phyloP scores from a whole-genome alignment of 495 filamentous ascomycete species.

The Pyrenula aspistea region DNA sequence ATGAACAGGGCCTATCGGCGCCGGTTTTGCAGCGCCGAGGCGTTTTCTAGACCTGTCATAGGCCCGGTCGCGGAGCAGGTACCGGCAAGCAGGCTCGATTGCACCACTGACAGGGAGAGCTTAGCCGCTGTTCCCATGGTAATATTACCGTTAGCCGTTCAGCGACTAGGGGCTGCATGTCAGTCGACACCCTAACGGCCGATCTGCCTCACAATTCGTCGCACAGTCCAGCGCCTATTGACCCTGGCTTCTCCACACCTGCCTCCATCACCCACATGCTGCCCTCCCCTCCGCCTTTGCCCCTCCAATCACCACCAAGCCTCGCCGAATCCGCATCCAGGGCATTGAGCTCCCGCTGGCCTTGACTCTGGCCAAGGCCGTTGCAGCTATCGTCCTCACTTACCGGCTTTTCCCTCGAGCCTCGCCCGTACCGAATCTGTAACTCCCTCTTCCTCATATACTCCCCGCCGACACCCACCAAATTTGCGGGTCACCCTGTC shows the following conservation, averaged over 20 bases:
- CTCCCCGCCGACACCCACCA: not conserved
- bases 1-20: not conserved
- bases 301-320: not conserved
- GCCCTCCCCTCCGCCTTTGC: not conserved
- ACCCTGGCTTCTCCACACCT: not conserved
- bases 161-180: not conserved
- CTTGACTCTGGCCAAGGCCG: not conserved
- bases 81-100: too few relatives aligned
- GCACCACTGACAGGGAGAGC: not conserved
- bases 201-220: not conserved
- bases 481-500: not conserved
- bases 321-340: not conserved
- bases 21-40: not conserved
- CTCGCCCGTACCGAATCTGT: not conserved
- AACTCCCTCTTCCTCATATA: not conserved
- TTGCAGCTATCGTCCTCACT: not conserved
- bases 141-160: conserved; percentile 1
- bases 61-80: too few relatives aligned
- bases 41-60: too few relatives aligned
- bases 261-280: not conserved
- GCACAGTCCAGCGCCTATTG: not conserved
- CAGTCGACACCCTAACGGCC: not conserved
- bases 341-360: not conserved
- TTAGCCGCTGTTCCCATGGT: not conserved
- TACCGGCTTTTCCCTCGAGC: not conserved